Conservation (phyloP, 306 rosid genomes). For the Parietaria judaica region DNA sequence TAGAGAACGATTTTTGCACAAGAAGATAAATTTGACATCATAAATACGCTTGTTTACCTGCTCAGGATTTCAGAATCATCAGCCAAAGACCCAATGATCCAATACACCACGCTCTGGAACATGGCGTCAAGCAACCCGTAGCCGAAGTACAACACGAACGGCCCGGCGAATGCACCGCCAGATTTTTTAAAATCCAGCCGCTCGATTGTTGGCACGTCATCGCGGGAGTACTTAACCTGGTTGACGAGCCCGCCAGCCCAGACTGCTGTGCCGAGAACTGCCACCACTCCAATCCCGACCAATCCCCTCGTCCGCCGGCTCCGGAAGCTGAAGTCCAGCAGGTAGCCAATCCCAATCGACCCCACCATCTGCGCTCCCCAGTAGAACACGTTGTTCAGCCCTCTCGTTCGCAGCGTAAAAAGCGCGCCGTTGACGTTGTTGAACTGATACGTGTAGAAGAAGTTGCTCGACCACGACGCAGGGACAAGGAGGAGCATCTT, state of each 20-base stretch:
- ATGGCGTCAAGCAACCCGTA: slow-evolving; percentile 89
- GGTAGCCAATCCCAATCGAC: slow-evolving; percentile 61
- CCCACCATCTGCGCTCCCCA: slow-evolving; percentile 99
- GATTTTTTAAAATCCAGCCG: slow-evolving; percentile 66
- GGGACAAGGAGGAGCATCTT: slow-evolving; percentile 74
- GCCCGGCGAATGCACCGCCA: slow-evolving; percentile 50
- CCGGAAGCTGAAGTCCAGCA: slow-evolving; percentile 75
- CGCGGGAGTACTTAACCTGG: slow-evolving; percentile 35
- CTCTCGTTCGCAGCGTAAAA: slow-evolving; percentile 82
- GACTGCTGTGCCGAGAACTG: slow-evolving; percentile 42
- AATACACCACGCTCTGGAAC: slow-evolving; percentile 77
- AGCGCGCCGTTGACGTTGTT: slow-evolving; percentile 59
- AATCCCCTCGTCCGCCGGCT: slow-evolving; percentile 70
- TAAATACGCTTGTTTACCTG: slow-evolving; percentile 43
- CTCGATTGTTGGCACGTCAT: slow-evolving; percentile 4
- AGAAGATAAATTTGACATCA: no score
- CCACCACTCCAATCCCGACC: slow-evolving; percentile 51
- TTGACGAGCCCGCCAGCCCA: slow-evolving; percentile 87
- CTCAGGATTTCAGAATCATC: slow-evolving; percentile 78
- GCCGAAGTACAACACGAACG: slow-evolving; percentile 64
- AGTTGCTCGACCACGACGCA: slow-evolving; percentile 78
- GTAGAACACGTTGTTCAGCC: slow-evolving; percentile 72
- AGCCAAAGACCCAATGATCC: slow-evolving; percentile 89
- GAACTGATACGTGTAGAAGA: slow-evolving; percentile 78
- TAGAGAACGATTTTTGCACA: no score